phyloP scores from a whole-genome alignment of 2,329 filamentous ascomycete species.

The Exophiala mesophila region DNA sequence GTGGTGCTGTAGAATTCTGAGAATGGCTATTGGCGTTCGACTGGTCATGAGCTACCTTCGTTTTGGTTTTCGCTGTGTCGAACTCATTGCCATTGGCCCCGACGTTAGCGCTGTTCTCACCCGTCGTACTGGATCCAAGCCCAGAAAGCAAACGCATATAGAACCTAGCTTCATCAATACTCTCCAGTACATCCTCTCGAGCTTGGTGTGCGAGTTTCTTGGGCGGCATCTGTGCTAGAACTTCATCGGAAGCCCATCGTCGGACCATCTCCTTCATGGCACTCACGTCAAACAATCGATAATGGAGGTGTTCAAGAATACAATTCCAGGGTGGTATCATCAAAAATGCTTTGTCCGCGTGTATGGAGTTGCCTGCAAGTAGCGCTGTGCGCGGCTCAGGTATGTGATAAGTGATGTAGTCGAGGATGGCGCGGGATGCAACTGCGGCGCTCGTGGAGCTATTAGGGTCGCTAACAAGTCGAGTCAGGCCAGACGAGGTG shows the following conservation, averaged over 20 bases:
- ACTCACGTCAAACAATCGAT: constrained; percentile 89
- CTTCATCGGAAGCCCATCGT: constrained; percentile 66
- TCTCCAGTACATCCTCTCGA: constrained; percentile 85
- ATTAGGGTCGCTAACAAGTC: constrained; percentile 61
- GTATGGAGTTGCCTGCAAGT: constrained; percentile 87
- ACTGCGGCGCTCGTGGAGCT: constrained; percentile 56
- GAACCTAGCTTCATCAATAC: constrained; percentile 83
- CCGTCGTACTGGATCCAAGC: too few relatives aligned
- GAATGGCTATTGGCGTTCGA: too few relatives aligned
- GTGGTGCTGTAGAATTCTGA: too few relatives aligned
- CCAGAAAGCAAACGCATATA: constrained; percentile 78
- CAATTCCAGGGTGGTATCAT: constrained; percentile 65
- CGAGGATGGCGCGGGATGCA: constrained; percentile 68
- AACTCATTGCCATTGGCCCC: too few relatives aligned
- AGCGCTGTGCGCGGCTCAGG: constrained; percentile 64
- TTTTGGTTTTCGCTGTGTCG: too few relatives aligned
- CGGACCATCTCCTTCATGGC: constrained; percentile 83
- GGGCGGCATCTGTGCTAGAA: constrained; percentile 58
- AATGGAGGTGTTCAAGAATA: constrained; percentile 74
- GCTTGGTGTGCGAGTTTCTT: constrained; percentile 81
- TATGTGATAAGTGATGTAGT: constrained; percentile 70
- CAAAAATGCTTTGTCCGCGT: constrained; percentile 82
- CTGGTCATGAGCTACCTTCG: too few relatives aligned
- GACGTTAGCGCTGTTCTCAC: too few relatives aligned
- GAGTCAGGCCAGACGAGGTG: constrained; percentile 73